Base-by-base conservation (phyloP, 768 basidiomycete genomes). In the Omphalotus guepiniiformis region DNA sequence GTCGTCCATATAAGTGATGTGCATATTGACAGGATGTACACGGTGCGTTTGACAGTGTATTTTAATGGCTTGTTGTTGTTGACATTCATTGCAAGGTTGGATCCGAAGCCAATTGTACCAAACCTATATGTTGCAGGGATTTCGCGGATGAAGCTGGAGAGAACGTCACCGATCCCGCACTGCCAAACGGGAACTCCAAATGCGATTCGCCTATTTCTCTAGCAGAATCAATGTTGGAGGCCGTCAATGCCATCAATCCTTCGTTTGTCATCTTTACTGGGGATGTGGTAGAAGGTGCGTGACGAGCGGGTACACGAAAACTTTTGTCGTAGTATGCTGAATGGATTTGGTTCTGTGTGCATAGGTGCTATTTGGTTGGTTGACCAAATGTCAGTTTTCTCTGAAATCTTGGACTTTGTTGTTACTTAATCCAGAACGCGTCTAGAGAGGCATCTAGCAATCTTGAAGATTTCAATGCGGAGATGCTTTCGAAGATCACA, bases 1-100 rank as follows among this genome's bases (percentile, higher is more conserved):
- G 62, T 71, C 7, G 62, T 64, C 7, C 70, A 72, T 43, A 55
- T 72, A 32, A 65, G 63, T 39, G 71, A 72, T 49, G 65, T 70
- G 15, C 71, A 72, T 44, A 68, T 72, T 32, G 70, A 71, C 44
- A 57, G 66, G 9, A 34, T 59, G 13, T 71, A 72, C 50, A 59
- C 58, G 3, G 65, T 66, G 39, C 28, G 59, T 53, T 11, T 7
- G 30, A 19, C 4, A 6, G 21, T 16, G 19, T 38, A 7, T n/a
- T 27, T 18, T 16, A 19, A 34, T 30, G n/a, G 12, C 3, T 37
- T 7, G n/a, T 15, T 16, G 35, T 29, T 36, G n/a, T 16, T 39
- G 16, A 36, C 5, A 38, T 13, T 13, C 5, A 3, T 0, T 6
- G 30, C 11, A 42, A 67, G 67, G 53, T 59, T 15, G 69, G 68